Evolutionary conservation across 1,284 basidiomycete species (phyloP).

Genomic region (Fistulinella cinereoalba): DNA sequence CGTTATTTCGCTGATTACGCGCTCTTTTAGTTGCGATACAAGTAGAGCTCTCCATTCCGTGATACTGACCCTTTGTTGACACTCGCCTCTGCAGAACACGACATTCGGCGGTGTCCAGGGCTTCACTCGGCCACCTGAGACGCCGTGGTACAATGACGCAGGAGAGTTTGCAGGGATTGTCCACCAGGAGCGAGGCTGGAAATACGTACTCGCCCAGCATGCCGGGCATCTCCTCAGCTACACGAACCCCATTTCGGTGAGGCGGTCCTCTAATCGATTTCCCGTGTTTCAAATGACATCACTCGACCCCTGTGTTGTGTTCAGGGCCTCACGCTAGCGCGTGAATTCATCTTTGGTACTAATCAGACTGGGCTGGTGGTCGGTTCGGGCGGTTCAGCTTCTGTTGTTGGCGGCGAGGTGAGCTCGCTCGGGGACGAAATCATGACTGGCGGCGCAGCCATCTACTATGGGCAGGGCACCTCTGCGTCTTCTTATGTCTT

Average conservation of each 20-base stretch:
- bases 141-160: slow-evolving; percentile 57
- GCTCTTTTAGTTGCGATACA: slow-evolving; percentile 54
- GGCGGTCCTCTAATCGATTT: neutral
- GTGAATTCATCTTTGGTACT: slow-evolving; percentile 57
- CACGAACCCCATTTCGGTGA: slow-evolving; percentile 50
- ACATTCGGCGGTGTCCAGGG: slow-evolving; percentile 74
- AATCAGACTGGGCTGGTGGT: slow-evolving; percentile 52
- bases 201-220: slow-evolving; percentile 48
- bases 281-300: neutral
- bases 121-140: slow-evolving; percentile 63
- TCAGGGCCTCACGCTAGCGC: slow-evolving; percentile 52
- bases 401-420: slow-evolving; percentile 54
- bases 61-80: no score
- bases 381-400: slow-evolving; percentile 19
- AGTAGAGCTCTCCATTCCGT: slow-evolving; percentile 31
- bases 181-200: slow-evolving; percentile 69
- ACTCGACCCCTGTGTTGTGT: neutral
- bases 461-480: slow-evolving; percentile 48
- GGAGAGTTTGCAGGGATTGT: slow-evolving; percentile 62
- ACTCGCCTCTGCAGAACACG: slow-evolving; percentile 49
- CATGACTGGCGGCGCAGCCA: slow-evolving; percentile 48
- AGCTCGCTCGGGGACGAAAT: slow-evolving; percentile 42
- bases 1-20: slow-evolving; percentile 5
- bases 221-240: slow-evolving; percentile 58
- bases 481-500: slow-evolving; percentile 50